Base-by-base conservation (phyloP, 1,139 yeast genomes). In the Entelexis paramagnoliae region DNA sequence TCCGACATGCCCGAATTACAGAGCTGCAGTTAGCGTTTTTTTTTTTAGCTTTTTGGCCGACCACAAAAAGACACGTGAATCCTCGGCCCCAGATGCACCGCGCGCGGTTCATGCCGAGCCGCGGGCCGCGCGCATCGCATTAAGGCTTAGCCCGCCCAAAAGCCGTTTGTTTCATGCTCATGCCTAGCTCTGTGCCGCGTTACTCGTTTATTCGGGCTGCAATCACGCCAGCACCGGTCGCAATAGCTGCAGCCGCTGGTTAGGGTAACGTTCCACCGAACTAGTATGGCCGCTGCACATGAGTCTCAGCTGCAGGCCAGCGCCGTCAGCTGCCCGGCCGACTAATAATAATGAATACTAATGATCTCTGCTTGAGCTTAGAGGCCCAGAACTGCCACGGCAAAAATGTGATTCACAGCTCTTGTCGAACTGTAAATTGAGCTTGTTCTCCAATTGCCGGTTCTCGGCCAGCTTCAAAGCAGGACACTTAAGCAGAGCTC, bases 21-120 rank as follows among this genome's bases (percentile, higher is more conserved):
- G 19, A 19, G 24, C 45, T 41, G 45, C 45, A 41, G 16, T 16
- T n/a, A n/a, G 16, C 16, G 19, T 29, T 41, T 41, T 29, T 29
- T 41, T 41, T 41, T 29, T 41, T 11, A 28, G 4, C 9, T 41
- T 29, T 29, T 17, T 4, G 30, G 14, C 32, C 14, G 32, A 2
- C 42, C 42, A 39, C 42, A 39, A 41, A 34, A 29, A 41, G 35
- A 29, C 45, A 41, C 45, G 45, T 41, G 45, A 41, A 41, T 14
- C 4, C 34, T 11, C 20, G 29, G 26, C 45, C 34, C 29, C 3
- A 24, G 11, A 7, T 14, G 20, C 20, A 34, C 6, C 4, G 30
- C 30, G 30, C 30, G 30, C 29, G 29, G 10, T 28, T 11, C 30
- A 11, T 28, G 14, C 14, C 30, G 14, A 28, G 13, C 2, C 10